phyloP scores from a whole-genome alignment of 768 basidiomycete genomes.

The Mycena indigotica region DNA sequence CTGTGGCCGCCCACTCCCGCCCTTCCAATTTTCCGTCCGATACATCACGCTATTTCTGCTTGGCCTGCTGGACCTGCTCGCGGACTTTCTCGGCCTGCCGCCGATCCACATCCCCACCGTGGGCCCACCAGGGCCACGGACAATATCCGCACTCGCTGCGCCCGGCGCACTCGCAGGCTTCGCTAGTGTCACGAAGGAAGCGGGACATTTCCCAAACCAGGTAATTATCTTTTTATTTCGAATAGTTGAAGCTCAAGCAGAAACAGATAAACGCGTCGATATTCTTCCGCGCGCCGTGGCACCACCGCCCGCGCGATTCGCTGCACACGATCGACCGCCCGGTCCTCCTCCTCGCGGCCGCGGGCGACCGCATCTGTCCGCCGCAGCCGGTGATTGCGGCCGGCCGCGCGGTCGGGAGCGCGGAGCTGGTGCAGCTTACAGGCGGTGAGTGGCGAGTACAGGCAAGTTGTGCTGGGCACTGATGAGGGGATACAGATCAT shows the following conservation, averaged over 20 bases:
- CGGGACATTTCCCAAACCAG: constrained; percentile 20
- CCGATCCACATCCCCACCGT: constrained; percentile 30
- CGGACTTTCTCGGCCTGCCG: constrained; percentile 25
- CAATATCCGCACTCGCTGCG: constrained; percentile 19
- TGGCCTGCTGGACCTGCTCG: constrained; percentile 28
- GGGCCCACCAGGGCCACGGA: constrained; percentile 22
- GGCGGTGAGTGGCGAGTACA: constrained; percentile 26
- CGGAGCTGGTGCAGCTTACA: constrained; percentile 18
- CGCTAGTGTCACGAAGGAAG: constrained; percentile 5
- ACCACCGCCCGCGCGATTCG: constrained; percentile 12
- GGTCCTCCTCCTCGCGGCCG: constrained; percentile 23
- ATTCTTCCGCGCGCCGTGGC: constrained; percentile 20
- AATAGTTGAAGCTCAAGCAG: no score
- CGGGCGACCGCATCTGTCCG: constrained; percentile 23
- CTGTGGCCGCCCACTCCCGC: constrained; percentile 23
- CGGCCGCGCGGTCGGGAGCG: constrained; percentile 5
- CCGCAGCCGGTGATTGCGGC: constrained; percentile 8
- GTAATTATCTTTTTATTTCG: neutral
- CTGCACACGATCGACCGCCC: constrained; percentile 24
- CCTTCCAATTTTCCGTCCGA: constrained; percentile 12
- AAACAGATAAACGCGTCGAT: constrained; percentile 19
- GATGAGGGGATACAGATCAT: constrained; percentile 14
- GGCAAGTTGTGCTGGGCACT: no score
- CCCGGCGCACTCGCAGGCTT: constrained; percentile 27
- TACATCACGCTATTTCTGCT: constrained; percentile 24